Base-by-base conservation (phyloP, 805 yeast genomes). In the Candida nitratophila region DNA sequence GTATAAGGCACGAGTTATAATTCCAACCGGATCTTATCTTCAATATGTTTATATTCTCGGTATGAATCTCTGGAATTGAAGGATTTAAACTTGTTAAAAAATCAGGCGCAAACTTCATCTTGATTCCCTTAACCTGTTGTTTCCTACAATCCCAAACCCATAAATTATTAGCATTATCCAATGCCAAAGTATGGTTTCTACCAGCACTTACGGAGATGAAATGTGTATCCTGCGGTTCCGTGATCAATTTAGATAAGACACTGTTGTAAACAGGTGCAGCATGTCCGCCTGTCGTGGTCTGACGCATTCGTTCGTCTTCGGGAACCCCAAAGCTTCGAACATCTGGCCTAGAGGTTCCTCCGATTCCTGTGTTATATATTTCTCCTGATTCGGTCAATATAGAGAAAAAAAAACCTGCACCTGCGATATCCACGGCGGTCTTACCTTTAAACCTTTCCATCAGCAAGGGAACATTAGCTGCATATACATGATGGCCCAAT, bases 1-100 rank as follows among this genome's bases (percentile, higher is more conserved):
- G 64, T 2, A 79, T 60, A 40, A 70, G 65, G 19, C 76, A 76
- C 36, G 77, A 75, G 42, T 77, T 74, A 15, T 72, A 59, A 46
- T 74, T 71, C 91, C 91, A 84, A 0, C 91, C 93, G 16, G 86
- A 81, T 12, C 70, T 68, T 10, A 79, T 70, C 49, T 72, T 74
- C 24, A 67, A 44, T 11, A 76, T 68, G 11, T 44, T 36, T 15
- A 68, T 66, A 29, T 62, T 55, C 1, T 53, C 49, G 2, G 31
- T 30, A 1, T 32, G 43, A 4, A 41, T 9, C 9, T 12, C 12
- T 6, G 24, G 24, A 7, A 11, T 17, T 16, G 17, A 10, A 3
- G 41, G 11, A 52, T 31, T 17, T 27, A 24, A 1, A 29, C 34
- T n/a, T 45, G 45, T 26, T 32, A 32, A 9, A 37, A 52, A 9